Evolutionary conservation across 2,329 filamentous ascomycete species (phyloP), one percentile per base, ranked within the genome.

Genomic region (Fonsecaea nubica): DNA sequence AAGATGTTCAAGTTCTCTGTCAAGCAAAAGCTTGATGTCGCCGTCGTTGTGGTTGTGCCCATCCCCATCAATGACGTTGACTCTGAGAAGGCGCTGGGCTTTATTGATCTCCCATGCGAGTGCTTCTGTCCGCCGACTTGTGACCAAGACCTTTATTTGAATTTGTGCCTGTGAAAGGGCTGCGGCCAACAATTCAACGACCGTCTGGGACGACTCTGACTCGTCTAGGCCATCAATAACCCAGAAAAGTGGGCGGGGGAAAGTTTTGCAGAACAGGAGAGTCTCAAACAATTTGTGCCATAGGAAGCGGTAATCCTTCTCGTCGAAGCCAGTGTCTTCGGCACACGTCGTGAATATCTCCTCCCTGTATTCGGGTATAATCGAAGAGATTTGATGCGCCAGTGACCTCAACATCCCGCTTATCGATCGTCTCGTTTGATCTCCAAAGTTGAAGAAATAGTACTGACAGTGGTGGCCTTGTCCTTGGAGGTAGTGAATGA

Each of bases 191-290:
- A 70, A 40, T 6, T 63, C n/a, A 4, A 77, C 62, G 13, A 73
- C 18, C 5, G 12, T 50, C 30, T 58, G 12, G 12, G 65, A 52
- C 8, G 61, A 59, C 25, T 78, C 74, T 18, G 74, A 72, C 55
- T 82, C 78, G 58, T 81, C 78, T 1, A 81, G 35, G 1, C 73
- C 79, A 72, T 81, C 79, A 53, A 81, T 75, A 8, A 81, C 69
- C 77, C 76, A 78, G 67, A 78, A 80, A 1, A 81, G 25, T 0
- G 77, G 73, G 3, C 60, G 25, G 4, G 62, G 7, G 1, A 65
- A 33, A 3, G 69, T 45, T 35, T 74, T 71, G 9, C 69, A 68
- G 65, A 76, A 77, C 8, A 80, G 65, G 33, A 72, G 71, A 9
- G 71, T 69, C 36, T 71, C 69, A 67, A 78, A 80, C 0, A 77